Evolutionary conservation across 164 flowering plant genomes (phyloP), one percentile per base, ranked within the genome.

Genomic region (Vitis rotundifolia): DNA sequence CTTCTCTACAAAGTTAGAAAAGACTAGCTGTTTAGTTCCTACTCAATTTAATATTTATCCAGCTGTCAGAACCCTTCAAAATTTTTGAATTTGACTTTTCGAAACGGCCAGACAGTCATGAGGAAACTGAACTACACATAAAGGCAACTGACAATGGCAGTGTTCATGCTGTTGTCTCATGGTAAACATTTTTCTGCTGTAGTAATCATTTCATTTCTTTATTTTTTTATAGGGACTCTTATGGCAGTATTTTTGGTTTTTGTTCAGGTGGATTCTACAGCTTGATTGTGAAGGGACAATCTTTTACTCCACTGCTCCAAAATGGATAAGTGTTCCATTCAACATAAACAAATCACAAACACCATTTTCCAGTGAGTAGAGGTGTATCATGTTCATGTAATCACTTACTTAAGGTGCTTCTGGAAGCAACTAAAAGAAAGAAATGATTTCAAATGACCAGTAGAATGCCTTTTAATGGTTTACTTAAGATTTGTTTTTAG

Each of bases 11-110:
- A 29, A 51, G 9, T 58, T 66, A 12, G 29, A 44, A 67, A 28
- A 57, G 53, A 28, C 59, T 22, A 49, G 56, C 66, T 11, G 44
- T 78, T 75, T 76, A 64, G 65, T 81, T 68, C 61, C 73, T 73
- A 68, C 80, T 84, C 66, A 81, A 63, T 71, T 53, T 75, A 78
- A 72, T 70, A 71, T 73, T 71, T 52, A 56, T 84, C 75, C 96
- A 94, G 99, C 85, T 94, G 55, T 91, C 99, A 88, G 94, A 92
- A 80, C 98, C 99, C 73, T 92, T 92, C 95, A 85, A 85, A 81
- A 75, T 91, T 76, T 94, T 94, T 83, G 94, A 90, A 75, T 88
- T 94, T 82, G 94, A 94, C 86, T 92, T 94, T 80, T 89, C 89
- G 88, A 92, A 83, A 89, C 86, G 99, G 79, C 99, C 99, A 77